A percentile compares a stretch with the other conserved stretches of the same genome.
Conservation (phyloP, 148 eudicot species). For the Chenopodium album region DNA sequence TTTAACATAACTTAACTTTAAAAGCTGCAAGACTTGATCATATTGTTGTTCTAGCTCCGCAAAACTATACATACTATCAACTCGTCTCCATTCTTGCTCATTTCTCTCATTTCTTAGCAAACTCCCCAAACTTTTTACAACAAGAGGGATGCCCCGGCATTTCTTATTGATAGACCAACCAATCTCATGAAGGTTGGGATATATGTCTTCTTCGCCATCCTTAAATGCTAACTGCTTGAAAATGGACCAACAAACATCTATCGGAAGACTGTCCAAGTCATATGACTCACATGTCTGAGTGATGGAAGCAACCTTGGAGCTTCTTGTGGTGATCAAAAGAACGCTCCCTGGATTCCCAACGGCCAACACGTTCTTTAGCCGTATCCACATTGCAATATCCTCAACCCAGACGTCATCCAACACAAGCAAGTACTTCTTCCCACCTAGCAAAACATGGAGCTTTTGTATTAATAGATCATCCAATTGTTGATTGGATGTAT, state of each 20-base stretch:
- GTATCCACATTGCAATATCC: too few species aligned
- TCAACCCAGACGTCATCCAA: too few species aligned
- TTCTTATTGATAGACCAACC: slow-evolving; percentile 29
- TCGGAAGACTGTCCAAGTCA: slow-evolving; percentile 2
- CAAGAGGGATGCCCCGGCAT: slow-evolving; percentile 44
- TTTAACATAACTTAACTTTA: slow-evolving; percentile 23
- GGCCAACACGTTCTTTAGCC: too few species aligned
- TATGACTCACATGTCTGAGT: slow-evolving; percentile 2
- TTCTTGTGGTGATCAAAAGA: too few species aligned
- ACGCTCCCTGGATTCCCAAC: too few species aligned
- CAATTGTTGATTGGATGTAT: too few species aligned
- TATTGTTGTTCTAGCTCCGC: too few species aligned
- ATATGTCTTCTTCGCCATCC: too few species aligned
- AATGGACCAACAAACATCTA: slow-evolving; percentile 16
- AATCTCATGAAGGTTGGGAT: background rate
- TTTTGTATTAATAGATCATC: too few species aligned
- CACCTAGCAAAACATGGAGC: too few species aligned
- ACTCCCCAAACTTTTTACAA: slow-evolving; percentile 33
- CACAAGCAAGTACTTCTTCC: too few species aligned
- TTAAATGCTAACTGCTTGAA: slow-evolving; percentile 18
- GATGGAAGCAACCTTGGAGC: slow-evolving; percentile 17
- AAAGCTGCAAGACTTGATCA: slow-evolving; percentile 11
- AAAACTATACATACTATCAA: too few species aligned
- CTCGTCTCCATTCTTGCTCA: slow-evolving; percentile 17
- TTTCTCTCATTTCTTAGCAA: slow-evolving; percentile 25